phyloP scores from a whole-genome alignment of 1,284 basidiomycete species.

The Tilletiaria anomala region DNA sequence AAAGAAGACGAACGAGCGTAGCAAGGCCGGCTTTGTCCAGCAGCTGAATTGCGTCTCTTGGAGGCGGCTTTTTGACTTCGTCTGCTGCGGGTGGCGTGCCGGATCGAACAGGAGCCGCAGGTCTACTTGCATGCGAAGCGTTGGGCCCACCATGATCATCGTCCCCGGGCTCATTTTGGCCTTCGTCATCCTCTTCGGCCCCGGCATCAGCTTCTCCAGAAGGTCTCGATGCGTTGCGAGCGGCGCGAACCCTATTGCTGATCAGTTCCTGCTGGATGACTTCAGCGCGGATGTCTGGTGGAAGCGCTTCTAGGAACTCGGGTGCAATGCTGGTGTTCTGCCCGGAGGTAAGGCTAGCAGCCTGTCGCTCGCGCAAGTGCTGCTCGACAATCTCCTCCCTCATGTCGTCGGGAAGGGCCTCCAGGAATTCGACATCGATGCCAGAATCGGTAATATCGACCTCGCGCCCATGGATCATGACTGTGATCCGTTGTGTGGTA shows the following conservation, averaged over 20 bases:
- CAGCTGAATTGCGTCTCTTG: conserved; percentile 73
- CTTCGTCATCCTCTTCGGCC: conserved; percentile 3
- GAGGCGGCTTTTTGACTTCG: conserved; percentile 27
- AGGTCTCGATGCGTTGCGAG: conserved; percentile 38
- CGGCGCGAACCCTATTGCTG: conserved; percentile 51
- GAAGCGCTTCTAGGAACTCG: conserved; percentile 90
- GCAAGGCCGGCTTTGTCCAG: conserved; percentile 83
- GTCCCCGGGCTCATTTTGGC: background rate
- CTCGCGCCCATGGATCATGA: conserved; percentile 64
- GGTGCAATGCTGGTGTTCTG: conserved; percentile 67
- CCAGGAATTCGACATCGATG: conserved; percentile 93
- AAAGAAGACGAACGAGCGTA: conserved; percentile 76
- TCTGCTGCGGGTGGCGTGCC: background rate
- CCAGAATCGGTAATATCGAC: conserved; percentile 98
- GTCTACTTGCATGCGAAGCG: too few relatives aligned
- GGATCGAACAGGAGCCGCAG: background rate
- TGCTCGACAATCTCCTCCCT: conserved; percentile 95
- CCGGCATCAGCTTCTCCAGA: conserved; percentile 30
- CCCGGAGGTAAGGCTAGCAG: conserved; percentile 45
- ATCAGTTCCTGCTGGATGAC: conserved; percentile 85
- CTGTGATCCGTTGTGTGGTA: conserved; percentile 11
- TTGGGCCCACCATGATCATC: background rate
- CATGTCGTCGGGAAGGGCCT: conserved; percentile 96
- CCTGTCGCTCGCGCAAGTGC: conserved; percentile 70
- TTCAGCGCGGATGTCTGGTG: conserved; percentile 88